Evolutionary conservation across 164 flowering plant genomes (phyloP), one percentile per base, ranked within the genome.

Genomic region (Sedum album): DNA sequence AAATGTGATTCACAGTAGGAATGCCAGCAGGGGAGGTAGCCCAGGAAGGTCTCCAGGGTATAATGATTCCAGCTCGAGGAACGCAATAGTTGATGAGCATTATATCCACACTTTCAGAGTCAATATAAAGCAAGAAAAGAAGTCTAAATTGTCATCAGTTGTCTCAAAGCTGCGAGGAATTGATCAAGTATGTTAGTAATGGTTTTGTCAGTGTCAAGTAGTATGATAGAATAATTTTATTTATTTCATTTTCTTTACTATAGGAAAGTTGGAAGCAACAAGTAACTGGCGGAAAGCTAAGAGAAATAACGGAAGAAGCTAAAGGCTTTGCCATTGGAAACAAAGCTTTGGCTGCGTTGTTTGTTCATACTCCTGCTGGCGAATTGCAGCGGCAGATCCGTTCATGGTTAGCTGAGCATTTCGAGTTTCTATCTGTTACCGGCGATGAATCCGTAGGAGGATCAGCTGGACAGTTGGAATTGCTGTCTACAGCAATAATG

Each of bases 281-380:
- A 75, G 94, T 94, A 23, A 94, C 96, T 71, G 97, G 92, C 63
- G 99, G 96, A 71, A 94, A 94, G 76, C 96, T 94, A 31, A 84
- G 97, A 75, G 99, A 94, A 79, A 87, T 92, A 57, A 87, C 92
- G 2, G 99, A 91, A 79, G 97, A 94, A 71, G 99, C 99, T 33
- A 94, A 94, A 84, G 78, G 81, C 72, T 94, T 83, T 85, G 88
- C 99, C 18, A 72, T 84, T 67, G 99, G 97, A 73, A 94, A 94
- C 81, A 88, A 83, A 73, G 84, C 91, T 69, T 94, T 94, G 73
- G 99, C 99, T 76, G 96, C 99, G 55, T 87, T 94, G 21, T 91
- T 94, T 82, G 99, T 94, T 68, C 99, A 94, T 76, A 94, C 97
- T 65, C 99, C 99, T 66, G 97, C 99, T 69, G 99, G 97, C 39